Percentiles rank a stretch among this genome's conserved stretches.
Evolutionary conservation across 2,329 filamentous ascomycete genomes (phyloP).

Genomic region (Thelonectria olida): DNA sequence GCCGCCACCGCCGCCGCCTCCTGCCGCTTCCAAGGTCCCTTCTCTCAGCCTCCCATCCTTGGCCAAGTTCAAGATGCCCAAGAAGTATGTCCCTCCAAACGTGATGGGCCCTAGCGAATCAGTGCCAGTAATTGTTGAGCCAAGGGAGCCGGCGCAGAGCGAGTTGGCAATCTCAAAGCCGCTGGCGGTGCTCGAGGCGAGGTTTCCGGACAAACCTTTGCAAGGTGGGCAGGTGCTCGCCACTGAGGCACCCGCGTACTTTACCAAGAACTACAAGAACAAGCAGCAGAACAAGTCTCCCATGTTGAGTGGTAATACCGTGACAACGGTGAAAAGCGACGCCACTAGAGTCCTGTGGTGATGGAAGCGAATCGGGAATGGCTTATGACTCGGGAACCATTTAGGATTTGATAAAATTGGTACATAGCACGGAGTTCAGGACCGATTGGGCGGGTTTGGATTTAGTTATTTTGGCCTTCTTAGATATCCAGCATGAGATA

Average conservation of each 20-base stretch:
- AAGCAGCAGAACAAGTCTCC: conserved; percentile 20
- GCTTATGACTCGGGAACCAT: not conserved
- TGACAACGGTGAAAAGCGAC: conserved; percentile 20
- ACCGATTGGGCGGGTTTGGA: not conserved
- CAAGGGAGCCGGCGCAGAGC: not conserved
- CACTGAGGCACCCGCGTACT: not conserved
- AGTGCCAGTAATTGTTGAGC: conserved; percentile 35
- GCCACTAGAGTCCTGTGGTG: conserved; percentile 12
- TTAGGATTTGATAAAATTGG: not conserved
- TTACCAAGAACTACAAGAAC: conserved; percentile 6
- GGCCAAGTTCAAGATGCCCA: conserved; percentile 49
- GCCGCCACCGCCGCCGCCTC: conserved; percentile 36
- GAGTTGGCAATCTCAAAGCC: conserved; percentile 29
- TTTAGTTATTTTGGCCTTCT: not conserved
- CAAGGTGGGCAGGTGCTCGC: conserved; percentile 19
- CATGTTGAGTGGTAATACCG: conserved; percentile 23
- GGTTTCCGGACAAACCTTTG: conserved; percentile 26
- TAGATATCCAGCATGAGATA: not conserved
- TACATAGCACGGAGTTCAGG: conserved; percentile 13
- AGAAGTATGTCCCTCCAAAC: conserved; percentile 51
- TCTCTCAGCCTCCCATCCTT: conserved; percentile 45
- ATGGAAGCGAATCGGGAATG: not conserved
- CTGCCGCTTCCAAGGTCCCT: conserved; percentile 20
- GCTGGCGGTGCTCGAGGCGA: conserved; percentile 17
- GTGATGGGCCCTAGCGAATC: conserved; percentile 47